Conservation (phyloP, 768 basidiomycete genomes). For the Kwoniella botswanensis region DNA sequence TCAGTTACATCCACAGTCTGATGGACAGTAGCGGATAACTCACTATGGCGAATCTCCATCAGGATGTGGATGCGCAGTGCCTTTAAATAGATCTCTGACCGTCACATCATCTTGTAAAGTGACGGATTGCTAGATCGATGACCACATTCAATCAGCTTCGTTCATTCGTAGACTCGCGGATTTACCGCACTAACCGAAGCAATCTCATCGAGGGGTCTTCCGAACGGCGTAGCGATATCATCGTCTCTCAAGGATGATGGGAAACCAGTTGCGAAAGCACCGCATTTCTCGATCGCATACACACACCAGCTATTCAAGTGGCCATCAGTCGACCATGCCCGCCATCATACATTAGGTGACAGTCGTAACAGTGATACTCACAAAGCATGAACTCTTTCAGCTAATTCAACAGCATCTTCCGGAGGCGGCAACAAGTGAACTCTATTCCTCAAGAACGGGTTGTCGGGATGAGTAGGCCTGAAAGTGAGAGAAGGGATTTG, state of each 20-base stretch:
- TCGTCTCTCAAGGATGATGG: slow-evolving; percentile 35
- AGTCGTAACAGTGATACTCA: slow-evolving; percentile 19
- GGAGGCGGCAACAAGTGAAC: slow-evolving; percentile 43
- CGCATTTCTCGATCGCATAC: slow-evolving; percentile 40
- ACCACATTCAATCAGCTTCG: not conserved
- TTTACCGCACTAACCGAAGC: slow-evolving; percentile 32
- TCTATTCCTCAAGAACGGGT: slow-evolving; percentile 40
- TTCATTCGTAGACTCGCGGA: not conserved
- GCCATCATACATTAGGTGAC: not conserved
- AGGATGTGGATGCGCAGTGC: slow-evolving; percentile 16
- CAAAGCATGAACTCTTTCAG: slow-evolving; percentile 50
- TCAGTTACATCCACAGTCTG: slow-evolving; percentile 7
- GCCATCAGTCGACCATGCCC: not conserved
- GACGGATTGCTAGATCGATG: slow-evolving; percentile 29
- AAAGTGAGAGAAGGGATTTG: slow-evolving; percentile 42
- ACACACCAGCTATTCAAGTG: slow-evolving; percentile 42
- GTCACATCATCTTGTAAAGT: slow-evolving; percentile 43
- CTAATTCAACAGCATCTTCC: slow-evolving; percentile 48
- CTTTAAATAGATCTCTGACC: slow-evolving; percentile 40
- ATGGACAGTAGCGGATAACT: slow-evolving; percentile 6
- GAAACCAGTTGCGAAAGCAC: slow-evolving; percentile 43
- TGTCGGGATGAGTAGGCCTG: slow-evolving; percentile 22
- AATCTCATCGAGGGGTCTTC: slow-evolving; percentile 40
- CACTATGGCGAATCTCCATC: slow-evolving; percentile 41
- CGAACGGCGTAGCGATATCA: slow-evolving; percentile 54